phyloP scores from a whole-genome alignment of 2,329 filamentous ascomycete species.

The Fusarium sp. region DNA sequence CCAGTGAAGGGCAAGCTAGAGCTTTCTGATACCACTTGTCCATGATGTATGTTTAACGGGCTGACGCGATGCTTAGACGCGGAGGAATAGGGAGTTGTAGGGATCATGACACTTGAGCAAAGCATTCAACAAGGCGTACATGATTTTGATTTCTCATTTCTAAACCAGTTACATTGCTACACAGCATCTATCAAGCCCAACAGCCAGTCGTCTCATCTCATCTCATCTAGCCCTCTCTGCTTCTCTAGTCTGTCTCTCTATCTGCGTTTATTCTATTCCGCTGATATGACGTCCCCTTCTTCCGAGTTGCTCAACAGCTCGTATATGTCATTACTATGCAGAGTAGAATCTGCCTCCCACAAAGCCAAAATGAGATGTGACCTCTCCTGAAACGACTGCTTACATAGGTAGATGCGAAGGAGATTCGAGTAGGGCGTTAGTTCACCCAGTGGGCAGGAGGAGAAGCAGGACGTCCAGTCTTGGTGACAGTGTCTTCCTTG shows the following conservation, averaged over 20 bases:
- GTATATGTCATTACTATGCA: conserved; percentile 11
- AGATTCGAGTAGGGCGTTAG: not conserved
- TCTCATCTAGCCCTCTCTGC: conserved; percentile 3
- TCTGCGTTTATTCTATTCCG: not conserved
- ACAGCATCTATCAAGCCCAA: conserved; percentile 23
- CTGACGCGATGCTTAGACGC: conserved; percentile 1
- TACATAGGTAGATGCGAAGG: conserved; percentile 20
- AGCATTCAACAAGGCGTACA: not conserved
- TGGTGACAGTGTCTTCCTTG: conserved; percentile 36
- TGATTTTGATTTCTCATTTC: conserved; percentile 4
- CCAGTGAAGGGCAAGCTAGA: not conserved
- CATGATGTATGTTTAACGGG: not conserved
- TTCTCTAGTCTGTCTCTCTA: not conserved
- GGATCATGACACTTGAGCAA: not conserved
- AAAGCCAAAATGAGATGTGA: conserved; percentile 22
- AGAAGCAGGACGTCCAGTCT: conserved; percentile 30
- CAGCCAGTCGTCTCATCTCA: not conserved
- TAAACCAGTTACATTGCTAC: conserved; percentile 23
- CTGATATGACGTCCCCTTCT: not conserved
- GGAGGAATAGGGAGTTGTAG: not conserved
- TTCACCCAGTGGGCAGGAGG: conserved; percentile 27
- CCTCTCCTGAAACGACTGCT: conserved; percentile 7
- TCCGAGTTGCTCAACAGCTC: not conserved
- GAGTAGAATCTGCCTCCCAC: conserved; percentile 1
- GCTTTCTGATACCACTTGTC: conserved; percentile 15